Percentiles rank a stretch among this genome's conserved stretches.
phyloP scores from a whole-genome alignment of 2,329 filamentous ascomycete genomes.

The Scortechinia acanthostroma region DNA sequence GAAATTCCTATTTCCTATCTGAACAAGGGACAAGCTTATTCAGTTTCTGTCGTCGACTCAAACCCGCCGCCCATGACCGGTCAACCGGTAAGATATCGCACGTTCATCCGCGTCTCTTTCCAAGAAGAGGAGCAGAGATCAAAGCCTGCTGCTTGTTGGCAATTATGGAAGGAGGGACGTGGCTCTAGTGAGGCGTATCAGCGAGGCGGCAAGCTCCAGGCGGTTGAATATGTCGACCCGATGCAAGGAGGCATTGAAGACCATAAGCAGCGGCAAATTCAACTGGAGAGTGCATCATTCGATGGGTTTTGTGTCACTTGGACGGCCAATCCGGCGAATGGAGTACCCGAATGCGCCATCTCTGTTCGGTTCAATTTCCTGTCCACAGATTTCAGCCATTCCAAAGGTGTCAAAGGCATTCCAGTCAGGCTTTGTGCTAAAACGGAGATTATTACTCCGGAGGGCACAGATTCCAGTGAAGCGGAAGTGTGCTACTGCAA shows the following conservation, averaged over 20 bases:
- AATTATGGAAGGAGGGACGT: slow-evolving; percentile 89
- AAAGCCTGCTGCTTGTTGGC: slow-evolving; percentile 78
- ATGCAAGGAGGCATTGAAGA: slow-evolving; percentile 37
- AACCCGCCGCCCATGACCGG: slow-evolving; percentile 47
- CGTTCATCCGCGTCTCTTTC: slow-evolving; percentile 86
- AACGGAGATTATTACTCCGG: slow-evolving; percentile 33
- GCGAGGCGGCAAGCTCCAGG: slow-evolving; percentile 82
- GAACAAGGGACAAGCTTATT: slow-evolving; percentile 94
- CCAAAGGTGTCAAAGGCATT: slow-evolving; percentile 96
- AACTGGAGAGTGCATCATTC: slow-evolving; percentile 73
- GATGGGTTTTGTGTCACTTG: slow-evolving; percentile 90
- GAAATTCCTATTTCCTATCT: slow-evolving; percentile 95
- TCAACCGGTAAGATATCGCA: slow-evolving; percentile 70
- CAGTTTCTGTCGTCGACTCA: slow-evolving; percentile 76
- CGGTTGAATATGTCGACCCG: slow-evolving; percentile 83
- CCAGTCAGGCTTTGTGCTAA: slow-evolving; percentile 89
- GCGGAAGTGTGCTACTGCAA: slow-evolving; percentile 88
- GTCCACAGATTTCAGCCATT: slow-evolving; percentile 97
- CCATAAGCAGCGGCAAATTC: slow-evolving; percentile 60
- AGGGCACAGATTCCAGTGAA: slow-evolving; percentile 31
- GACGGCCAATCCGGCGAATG: slow-evolving; percentile 66
- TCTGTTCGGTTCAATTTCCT: slow-evolving; percentile 96
- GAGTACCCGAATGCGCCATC: slow-evolving; percentile 68
- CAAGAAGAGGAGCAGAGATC: slow-evolving; percentile 90
- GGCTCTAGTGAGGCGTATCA: slow-evolving; percentile 95